Evolutionary conservation across 805 yeast genomes (phyloP).

Genomic region (Torulaspora franciscae): DNA sequence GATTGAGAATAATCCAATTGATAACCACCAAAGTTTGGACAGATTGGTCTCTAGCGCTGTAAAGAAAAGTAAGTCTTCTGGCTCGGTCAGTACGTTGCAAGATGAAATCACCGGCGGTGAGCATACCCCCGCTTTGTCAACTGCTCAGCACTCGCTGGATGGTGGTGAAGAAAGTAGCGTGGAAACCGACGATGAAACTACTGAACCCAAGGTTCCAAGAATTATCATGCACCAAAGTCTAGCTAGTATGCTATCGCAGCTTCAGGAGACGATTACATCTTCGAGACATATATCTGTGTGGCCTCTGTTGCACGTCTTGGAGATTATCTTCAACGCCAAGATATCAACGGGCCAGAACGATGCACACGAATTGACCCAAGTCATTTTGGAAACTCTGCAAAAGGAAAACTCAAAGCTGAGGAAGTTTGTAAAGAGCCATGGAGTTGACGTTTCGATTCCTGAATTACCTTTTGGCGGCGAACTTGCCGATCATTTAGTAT

Average conservation of each 20-base stretch:
- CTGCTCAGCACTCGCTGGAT: conserved; percentile 6
- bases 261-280: conserved; percentile 58
- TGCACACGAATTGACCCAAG: conserved; percentile 87
- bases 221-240: conserved; percentile 55
- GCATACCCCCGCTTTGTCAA: conserved; percentile 11
- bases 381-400: conserved; percentile 71
- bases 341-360: conserved; percentile 85
- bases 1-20: conserved; percentile 11
- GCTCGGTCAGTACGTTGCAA: conserved; percentile 13
- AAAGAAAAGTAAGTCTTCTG: conserved; percentile 13
- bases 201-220: conserved; percentile 32
- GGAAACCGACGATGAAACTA: conserved; percentile 2
- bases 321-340: conserved; percentile 62
- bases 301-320: conserved; percentile 72
- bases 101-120: conserved; percentile 7
- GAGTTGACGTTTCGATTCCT: conserved; percentile 39
- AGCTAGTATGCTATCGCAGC: conserved; percentile 46
- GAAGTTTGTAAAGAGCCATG: conserved; percentile 28
- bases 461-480: conserved; percentile 72
- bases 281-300: conserved; percentile 63
- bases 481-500: conserved; percentile 59
- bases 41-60: conserved; percentile 4
- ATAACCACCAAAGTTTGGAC: conserved; percentile 8
- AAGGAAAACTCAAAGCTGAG: conserved; percentile 51
- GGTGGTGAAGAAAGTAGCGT: neutral